A percentile compares a stretch with the other conserved stretches of the same genome.
phyloP scores from a whole-genome alignment of 2,329 filamentous ascomycete species.

The Talaromyces sp. region DNA sequence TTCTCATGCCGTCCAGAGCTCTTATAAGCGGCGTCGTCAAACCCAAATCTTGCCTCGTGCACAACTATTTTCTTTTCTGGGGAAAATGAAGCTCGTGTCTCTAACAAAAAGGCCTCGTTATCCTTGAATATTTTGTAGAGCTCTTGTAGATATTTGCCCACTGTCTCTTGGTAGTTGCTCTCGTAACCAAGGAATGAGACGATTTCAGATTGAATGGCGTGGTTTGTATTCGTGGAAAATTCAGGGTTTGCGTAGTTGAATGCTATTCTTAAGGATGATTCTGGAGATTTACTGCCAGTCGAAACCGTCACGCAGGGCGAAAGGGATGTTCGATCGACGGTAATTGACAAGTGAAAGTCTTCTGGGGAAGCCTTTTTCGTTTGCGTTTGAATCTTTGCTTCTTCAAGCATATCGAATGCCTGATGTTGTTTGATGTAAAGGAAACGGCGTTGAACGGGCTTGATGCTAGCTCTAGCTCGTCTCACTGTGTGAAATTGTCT shows the following conservation, averaged over 20 bases:
- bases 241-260: conserved; percentile 55
- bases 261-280: conserved; percentile 52
- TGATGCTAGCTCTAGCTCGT: conserved; percentile 15
- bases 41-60: conserved; percentile 54
- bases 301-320: conserved; percentile 62
- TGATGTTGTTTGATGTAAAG: conserved; percentile 54
- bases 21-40: conserved; percentile 65
- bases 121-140: conserved; percentile 57
- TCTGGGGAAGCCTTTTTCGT: conserved; percentile 32
- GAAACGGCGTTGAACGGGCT: conserved; percentile 41
- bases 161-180: conserved; percentile 39
- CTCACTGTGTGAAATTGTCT: conserved; percentile 50
- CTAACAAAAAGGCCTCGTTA: conserved; percentile 61
- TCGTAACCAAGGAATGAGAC: conserved; percentile 51
- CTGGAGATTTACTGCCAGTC: conserved; percentile 43
- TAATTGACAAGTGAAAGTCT: conserved; percentile 56
- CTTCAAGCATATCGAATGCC: conserved; percentile 52
- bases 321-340: conserved; percentile 58
- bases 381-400: conserved; percentile 44
- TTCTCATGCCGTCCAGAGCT: conserved; percentile 58
- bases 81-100: conserved; percentile 45
- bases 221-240: conserved; percentile 35
- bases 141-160: conserved; percentile 48
- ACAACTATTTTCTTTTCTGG: conserved; percentile 45
- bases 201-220: conserved; percentile 34